Percentiles rank a stretch among this genome's conserved stretches.
Conservation (phyloP, 768 basidiomycete species). For the Amylocystis lapponica region DNA sequence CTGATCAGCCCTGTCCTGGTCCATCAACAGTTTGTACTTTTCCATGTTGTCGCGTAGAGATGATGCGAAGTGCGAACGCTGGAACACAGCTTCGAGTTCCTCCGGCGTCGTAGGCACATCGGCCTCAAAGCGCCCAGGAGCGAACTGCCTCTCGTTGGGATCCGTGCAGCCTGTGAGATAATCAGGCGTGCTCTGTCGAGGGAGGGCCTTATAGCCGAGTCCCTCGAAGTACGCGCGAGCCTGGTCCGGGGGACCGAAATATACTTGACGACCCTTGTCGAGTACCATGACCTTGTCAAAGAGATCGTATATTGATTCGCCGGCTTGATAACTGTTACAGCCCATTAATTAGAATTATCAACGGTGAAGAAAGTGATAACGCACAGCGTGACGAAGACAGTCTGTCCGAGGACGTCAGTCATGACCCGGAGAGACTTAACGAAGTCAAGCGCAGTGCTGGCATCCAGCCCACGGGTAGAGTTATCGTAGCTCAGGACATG, state of each 20-base stretch:
- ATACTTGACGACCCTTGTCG: conserved; percentile 76
- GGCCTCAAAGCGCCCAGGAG: conserved; percentile 47
- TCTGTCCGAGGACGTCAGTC: conserved; percentile 78
- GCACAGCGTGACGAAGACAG: conserved; percentile 73
- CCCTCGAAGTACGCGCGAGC: conserved; percentile 76
- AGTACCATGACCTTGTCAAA: conserved; percentile 90
- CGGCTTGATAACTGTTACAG: conserved; percentile 45
- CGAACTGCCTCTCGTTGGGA: conserved; percentile 78
- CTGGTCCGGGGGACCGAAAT: conserved; percentile 66
- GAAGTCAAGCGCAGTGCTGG: conserved; percentile 86
- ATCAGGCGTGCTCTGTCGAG: conserved; percentile 82
- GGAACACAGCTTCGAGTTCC: conserved; percentile 61
- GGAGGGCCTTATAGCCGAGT: conserved; percentile 67
- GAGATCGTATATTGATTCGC: conserved; percentile 67
- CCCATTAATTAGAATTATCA: not conserved
- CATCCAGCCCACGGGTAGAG: conserved; percentile 75
- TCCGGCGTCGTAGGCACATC: conserved; percentile 66
- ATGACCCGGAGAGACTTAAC: conserved; percentile 71
- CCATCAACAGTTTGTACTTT: conserved; percentile 52
- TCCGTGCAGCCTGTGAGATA: conserved; percentile 83
- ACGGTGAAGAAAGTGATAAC: conserved; percentile 15
- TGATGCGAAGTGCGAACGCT: conserved; percentile 38
- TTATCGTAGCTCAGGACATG: conserved; percentile 83
- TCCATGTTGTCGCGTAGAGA: conserved; percentile 42
- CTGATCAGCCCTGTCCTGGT: conserved; percentile 60